A percentile compares a stretch with the other conserved stretches of the same genome.
phyloP scores from a whole-genome alignment of 169 alveolate genomes.

The Cyclospora cayetanensis region DNA sequence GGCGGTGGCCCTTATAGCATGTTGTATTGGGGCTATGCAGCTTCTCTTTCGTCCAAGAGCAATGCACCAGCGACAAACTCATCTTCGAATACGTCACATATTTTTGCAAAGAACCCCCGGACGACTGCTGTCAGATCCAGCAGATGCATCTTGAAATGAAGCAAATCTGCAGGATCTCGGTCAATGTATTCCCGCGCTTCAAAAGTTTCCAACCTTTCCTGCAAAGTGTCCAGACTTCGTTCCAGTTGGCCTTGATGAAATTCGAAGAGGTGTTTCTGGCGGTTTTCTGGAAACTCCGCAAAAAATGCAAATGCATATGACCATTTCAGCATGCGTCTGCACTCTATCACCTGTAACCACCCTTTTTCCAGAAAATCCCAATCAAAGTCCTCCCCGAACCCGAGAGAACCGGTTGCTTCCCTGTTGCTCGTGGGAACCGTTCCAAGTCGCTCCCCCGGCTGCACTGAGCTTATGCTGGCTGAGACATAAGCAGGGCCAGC shows the following conservation, averaged over 20 bases:
- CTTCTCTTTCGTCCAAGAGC: conserved; percentile 46
- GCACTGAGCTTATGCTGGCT: conserved; percentile 21
- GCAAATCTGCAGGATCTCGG: conserved; percentile 58
- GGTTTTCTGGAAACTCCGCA: conserved; percentile 19
- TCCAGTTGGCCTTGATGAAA: conserved; percentile 74
- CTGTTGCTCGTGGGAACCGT: not conserved
- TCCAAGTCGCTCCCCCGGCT: conserved; percentile 9
- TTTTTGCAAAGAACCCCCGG: conserved; percentile 67
- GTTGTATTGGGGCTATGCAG: too few species aligned
- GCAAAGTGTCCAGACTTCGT: conserved; percentile 66
- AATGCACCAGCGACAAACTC: conserved; percentile 59
- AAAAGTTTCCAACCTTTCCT: conserved; percentile 54
- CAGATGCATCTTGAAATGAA: conserved; percentile 51
- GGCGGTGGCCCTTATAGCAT: too few species aligned
- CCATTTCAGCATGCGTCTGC: conserved; percentile 73
- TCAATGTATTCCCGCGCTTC: conserved; percentile 30
- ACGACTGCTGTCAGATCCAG: conserved; percentile 65
- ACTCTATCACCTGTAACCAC: conserved; percentile 65
- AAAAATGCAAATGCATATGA: conserved; percentile 72
- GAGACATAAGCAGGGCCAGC: not conserved
- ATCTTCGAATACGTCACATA: conserved; percentile 69
- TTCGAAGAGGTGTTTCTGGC: conserved; percentile 68
- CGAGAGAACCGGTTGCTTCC: not conserved
- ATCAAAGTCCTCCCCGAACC: conserved; percentile 61
- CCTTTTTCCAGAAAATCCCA: conserved; percentile 71